These are phyloP conservation scores for Parafenestella ontariensis DNA, from an alignment of 2,329 filamentous ascomycete genomes.

Conservation along the genomic window DNA sequence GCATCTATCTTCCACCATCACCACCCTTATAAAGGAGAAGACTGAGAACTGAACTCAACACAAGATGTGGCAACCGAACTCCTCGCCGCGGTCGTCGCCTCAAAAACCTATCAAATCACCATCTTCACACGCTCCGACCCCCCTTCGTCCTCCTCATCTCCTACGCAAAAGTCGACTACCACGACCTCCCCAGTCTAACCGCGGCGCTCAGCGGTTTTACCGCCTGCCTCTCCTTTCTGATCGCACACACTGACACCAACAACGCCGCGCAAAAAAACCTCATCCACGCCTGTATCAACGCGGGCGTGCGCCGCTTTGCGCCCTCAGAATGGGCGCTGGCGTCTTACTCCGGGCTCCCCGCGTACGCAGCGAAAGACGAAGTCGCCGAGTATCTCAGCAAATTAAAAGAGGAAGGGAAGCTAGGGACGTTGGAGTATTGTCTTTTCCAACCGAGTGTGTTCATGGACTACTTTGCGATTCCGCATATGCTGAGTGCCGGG, in stretches of 20 bases:
- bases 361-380: constrained; percentile 60
- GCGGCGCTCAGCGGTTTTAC: constrained; percentile 56
- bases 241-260: constrained; percentile 33
- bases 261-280: constrained; percentile 38
- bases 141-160: constrained; percentile 33
- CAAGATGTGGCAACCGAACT: constrained; percentile 62
- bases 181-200: constrained; percentile 48
- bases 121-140: constrained; percentile 56
- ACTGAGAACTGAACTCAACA: neutral
- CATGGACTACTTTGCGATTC: constrained; percentile 62
- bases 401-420: constrained; percentile 54
- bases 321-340: constrained; percentile 42
- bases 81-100: constrained; percentile 57
- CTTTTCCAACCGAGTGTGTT: constrained; percentile 65
- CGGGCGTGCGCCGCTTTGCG: constrained; percentile 39
- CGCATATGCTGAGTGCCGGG: constrained; percentile 56
- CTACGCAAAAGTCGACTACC: constrained; percentile 57
- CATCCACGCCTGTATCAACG: constrained; percentile 40
- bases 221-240: constrained; percentile 56
- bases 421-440: constrained; percentile 63
- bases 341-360: constrained; percentile 50
- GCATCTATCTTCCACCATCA: neutral
- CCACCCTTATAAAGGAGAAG: neutral
- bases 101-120: constrained; percentile 60
- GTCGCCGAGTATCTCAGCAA: constrained; percentile 59